A percentile compares a stretch with the other conserved stretches of the same genome.
phyloP scores from a whole-genome alignment of 2,329 filamentous ascomycete species.

The Rutstroemia sp. region DNA sequence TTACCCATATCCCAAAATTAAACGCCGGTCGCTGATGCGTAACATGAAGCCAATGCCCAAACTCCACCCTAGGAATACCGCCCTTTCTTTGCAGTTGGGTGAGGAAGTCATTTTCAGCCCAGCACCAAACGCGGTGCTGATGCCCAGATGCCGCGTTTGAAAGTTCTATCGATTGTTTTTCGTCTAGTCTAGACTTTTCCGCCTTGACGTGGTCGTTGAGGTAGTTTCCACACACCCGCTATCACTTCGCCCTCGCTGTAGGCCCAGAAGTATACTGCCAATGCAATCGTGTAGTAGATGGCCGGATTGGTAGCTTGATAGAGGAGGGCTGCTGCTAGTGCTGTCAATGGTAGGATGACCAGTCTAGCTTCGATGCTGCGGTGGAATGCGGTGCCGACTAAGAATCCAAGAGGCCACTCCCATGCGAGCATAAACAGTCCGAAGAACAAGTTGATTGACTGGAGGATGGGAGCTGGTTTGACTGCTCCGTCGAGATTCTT shows the following conservation, averaged over 20 bases:
- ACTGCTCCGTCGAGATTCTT: constrained; percentile 82
- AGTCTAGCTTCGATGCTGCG: constrained; percentile 82
- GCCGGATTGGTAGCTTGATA: constrained; percentile 93
- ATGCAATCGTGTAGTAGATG: constrained; percentile 82
- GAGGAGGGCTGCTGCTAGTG: constrained; percentile 66
- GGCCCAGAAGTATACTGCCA: constrained; percentile 90
- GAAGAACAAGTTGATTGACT: constrained; percentile 82
- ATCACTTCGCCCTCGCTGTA: constrained; percentile 92
- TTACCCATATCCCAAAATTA: not conserved
- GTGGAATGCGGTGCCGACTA: constrained; percentile 75
- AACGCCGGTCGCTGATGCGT: constrained; percentile 8
- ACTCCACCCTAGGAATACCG: not conserved
- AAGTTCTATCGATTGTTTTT: not conserved
- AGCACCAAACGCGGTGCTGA: not conserved
- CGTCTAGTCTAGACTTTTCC: constrained; percentile 22
- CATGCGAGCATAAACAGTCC: constrained; percentile 72
- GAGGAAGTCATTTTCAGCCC: constrained; percentile 1
- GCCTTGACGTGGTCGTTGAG: constrained; percentile 12
- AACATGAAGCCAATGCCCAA: not conserved
- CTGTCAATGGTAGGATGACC: constrained; percentile 71
- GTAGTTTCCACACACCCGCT: constrained; percentile 26
- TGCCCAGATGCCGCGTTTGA: not conserved
- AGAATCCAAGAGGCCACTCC: constrained; percentile 79
- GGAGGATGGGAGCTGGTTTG: constrained; percentile 79
- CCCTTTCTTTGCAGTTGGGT: not conserved